These are phyloP conservation scores for Fomitopsis serialis DNA, from an alignment of 768 basidiomycete genomes.

Conservation along the genomic window DNA sequence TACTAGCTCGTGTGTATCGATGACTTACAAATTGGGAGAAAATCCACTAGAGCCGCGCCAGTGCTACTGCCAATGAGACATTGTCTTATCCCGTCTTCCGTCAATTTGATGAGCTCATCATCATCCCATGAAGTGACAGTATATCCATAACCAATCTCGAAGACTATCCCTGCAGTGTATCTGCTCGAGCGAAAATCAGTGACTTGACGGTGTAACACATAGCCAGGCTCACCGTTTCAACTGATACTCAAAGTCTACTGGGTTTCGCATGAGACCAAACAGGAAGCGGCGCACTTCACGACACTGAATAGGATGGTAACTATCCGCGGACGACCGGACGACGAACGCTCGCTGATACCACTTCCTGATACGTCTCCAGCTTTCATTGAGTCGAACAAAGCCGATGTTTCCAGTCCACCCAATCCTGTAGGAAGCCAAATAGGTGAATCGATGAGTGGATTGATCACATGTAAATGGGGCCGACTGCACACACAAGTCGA, in stretches of 20 bases:
- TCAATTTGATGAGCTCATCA: neutral
- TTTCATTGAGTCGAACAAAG: neutral
- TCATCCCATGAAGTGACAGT: conserved; percentile 2
- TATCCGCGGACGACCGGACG: neutral
- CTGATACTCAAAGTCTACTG: neutral
- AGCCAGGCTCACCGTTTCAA: neutral
- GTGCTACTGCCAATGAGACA: neutral
- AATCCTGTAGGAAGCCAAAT: neutral
- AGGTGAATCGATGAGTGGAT: too few species aligned
- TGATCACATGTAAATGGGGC: too few species aligned
- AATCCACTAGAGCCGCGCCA: neutral
- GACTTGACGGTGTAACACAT: neutral
- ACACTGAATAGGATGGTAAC: neutral
- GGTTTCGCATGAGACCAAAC: neutral
- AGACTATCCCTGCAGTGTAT: neutral
- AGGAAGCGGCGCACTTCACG: neutral
- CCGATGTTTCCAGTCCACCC: neutral
- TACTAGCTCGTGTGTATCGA: neutral
- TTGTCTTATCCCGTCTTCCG: neutral
- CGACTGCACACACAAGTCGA: too few species aligned
- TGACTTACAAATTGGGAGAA: neutral
- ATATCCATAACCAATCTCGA: neutral
- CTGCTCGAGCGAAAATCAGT: neutral
- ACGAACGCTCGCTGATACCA: neutral
- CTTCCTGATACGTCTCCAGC: neutral